Base-by-base conservation (phyloP, 2,329 filamentous ascomycete species). In the Pseudogymnoascus sp. region DNA sequence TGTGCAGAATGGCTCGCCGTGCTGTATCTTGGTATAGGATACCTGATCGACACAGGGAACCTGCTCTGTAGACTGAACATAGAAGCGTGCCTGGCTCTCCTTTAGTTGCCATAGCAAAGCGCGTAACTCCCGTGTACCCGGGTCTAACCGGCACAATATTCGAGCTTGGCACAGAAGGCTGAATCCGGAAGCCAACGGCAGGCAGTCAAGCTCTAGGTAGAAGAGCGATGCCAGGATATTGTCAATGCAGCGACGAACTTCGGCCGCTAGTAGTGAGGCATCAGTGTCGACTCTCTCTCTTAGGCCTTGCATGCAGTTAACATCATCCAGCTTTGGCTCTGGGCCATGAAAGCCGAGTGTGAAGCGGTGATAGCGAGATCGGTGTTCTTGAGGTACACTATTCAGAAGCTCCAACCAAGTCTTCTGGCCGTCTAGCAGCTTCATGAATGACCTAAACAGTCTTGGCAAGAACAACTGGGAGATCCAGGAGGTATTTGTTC, bases 241-340 rank as follows among this genome's bases (percentile, higher is more conserved):
- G 31, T 65, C 62, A 28, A 44, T 50, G 53, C 59, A 65, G 18
- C 62, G 23, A 40, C 60, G 62, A 25, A 65, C 18, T 42, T 64
- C 25, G 7, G 7, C n/a, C n/a, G 5, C 7, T 10, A 40, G 38
- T 40, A 40, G 38, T 18, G 38, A 18, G n/a, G 38, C 38, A 5
- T 40, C 38, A 40, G 38, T 16, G 4, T 40, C 38, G n/a, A 40
- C 38, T 40, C 38, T 40, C 38, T 40, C 38, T 18, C 38, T 16
- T 8, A 40, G n/a, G n/a, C 14, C 38, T 18, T 40, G 5, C 38
- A 40, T 40, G 6, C n/a, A 40, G 38, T 18, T 40, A 40, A 28
- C 25, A 25, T 66, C 64, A 38, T 65, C 64, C 5, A 65, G 53
- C n/a, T 61, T 25, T 36, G 64, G 64, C 23, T 65, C 62, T 34